These are phyloP conservation scores for Mycena alexandri DNA, from an alignment of 768 basidiomycete genomes.

Conservation along the genomic window DNA sequence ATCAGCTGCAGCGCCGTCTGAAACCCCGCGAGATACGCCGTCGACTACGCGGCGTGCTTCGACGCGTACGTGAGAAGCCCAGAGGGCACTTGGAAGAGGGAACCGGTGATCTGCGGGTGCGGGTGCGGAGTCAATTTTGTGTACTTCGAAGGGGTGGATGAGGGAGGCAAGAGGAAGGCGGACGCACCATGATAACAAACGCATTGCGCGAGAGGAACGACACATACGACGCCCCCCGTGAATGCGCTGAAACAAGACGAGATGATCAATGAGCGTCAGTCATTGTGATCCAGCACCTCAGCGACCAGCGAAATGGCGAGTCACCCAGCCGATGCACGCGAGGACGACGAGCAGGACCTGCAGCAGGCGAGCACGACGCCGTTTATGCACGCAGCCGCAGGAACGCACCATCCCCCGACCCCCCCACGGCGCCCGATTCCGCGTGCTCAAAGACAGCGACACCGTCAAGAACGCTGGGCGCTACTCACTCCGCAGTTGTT, in stretches of 20 bases:
- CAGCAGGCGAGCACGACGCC: background rate
- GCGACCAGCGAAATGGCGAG: constrained; percentile 77
- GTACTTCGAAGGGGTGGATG: background rate
- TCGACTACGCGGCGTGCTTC: constrained; percentile 63
- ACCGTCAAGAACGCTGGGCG: constrained; percentile 74
- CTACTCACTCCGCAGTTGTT: background rate
- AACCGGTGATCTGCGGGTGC: constrained; percentile 77
- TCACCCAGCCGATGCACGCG: constrained; percentile 80
- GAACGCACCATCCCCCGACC: constrained; percentile 67
- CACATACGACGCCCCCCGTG: constrained; percentile 83
- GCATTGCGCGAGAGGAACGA: constrained; percentile 79
- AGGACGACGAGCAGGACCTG: constrained; percentile 60
- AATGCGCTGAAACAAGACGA: constrained; percentile 67
- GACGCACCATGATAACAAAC: constrained; percentile 83
- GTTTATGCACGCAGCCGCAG: constrained; percentile 16
- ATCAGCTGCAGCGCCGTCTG: constrained; percentile 82
- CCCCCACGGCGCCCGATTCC: constrained; percentile 71
- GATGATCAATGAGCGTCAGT: too few species aligned
- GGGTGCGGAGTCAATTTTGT: background rate
- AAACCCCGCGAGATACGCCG: constrained; percentile 78
- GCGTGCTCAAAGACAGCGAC: constrained; percentile 76
- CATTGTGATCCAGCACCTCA: constrained; percentile 74
- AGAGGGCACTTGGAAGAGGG: constrained; percentile 88
- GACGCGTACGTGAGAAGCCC: constrained; percentile 81
- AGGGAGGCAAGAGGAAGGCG: background rate